Percentiles rank a stretch among this genome's conserved stretches.
Conservation (phyloP, 345 rosid species). For the Corchorus olitorius region DNA sequence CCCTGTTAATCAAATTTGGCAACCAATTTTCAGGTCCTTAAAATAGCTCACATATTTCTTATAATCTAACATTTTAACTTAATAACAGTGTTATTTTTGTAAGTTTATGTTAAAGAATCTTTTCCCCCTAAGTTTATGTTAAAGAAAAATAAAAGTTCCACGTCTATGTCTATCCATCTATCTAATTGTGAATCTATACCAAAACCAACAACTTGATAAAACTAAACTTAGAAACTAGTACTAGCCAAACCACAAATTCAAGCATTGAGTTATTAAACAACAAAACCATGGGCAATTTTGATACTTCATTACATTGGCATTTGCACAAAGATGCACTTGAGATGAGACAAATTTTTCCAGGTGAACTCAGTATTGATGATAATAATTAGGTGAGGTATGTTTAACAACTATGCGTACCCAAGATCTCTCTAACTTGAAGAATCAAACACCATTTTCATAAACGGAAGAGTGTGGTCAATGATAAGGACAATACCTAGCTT, state of each 20-base stretch:
- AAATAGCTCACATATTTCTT: not conserved
- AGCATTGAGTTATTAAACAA: not conserved
- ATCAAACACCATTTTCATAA: not conserved
- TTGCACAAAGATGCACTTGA: not conserved
- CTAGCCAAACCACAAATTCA: not conserved
- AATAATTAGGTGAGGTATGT: not conserved
- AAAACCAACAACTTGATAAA: not conserved
- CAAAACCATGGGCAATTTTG: not conserved
- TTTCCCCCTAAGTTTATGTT: not conserved
- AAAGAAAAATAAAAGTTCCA: constrained; percentile 1
- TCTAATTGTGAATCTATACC: not conserved
- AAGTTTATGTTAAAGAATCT: not conserved
- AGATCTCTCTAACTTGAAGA: not conserved
- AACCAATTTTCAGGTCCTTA: constrained; percentile 20
- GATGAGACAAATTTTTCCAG: not conserved
- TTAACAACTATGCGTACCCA: not conserved
- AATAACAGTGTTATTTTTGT: not conserved
- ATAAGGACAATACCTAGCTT: not conserved
- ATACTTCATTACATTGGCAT: not conserved
- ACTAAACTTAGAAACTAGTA: not conserved
- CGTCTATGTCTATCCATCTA: not conserved
- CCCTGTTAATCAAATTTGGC: constrained; percentile 61
- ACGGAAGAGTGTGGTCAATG: not conserved
- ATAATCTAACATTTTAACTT: not conserved
- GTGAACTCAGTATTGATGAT: not conserved